Evolutionary conservation across 2,329 filamentous ascomycete genomes (phyloP).

Genomic region (Calonectria montana): DNA sequence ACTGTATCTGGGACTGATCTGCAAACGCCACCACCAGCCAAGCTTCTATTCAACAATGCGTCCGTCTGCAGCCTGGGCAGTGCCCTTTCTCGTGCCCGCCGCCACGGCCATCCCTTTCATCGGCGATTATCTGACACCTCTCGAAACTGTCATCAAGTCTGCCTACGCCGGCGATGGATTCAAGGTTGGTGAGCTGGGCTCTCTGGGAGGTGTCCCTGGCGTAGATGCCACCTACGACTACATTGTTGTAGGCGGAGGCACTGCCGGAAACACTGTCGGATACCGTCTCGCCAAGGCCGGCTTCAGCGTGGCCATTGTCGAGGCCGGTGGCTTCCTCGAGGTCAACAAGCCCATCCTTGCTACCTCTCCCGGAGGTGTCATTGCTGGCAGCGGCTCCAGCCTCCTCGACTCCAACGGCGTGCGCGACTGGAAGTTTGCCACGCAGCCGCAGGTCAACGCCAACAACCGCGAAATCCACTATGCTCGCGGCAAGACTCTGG

Average conservation of each 20-base stretch:
- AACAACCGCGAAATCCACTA: constrained; percentile 48
- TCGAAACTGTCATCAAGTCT: constrained; percentile 28
- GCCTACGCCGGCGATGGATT: constrained; percentile 33
- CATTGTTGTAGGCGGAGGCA: constrained; percentile 53
- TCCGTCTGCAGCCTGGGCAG: background rate
- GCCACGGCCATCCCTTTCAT: constrained; percentile 29
- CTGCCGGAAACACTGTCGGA: constrained; percentile 49
- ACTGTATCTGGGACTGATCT: constrained; percentile 3
- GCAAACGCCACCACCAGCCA: background rate
- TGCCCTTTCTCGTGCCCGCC: constrained; percentile 3
- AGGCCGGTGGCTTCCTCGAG: constrained; percentile 51
- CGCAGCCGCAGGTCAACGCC: constrained; percentile 35
- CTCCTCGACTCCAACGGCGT: constrained; percentile 33
- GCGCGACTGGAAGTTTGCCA: constrained; percentile 47
- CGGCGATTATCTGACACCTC: constrained; percentile 30
- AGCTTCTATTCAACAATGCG: background rate
- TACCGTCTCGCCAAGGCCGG: constrained; percentile 47
- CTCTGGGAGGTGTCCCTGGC: constrained; percentile 25
- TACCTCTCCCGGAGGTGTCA: constrained; percentile 39
- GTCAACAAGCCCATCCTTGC: constrained; percentile 42
- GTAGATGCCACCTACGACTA: constrained; percentile 37
- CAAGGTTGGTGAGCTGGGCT: constrained; percentile 31
- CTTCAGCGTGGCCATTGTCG: constrained; percentile 50
- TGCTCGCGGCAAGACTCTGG: constrained; percentile 51
- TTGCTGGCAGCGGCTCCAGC: constrained; percentile 33